A percentile compares a stretch with the other conserved stretches of the same genome.
phyloP scores from a whole-genome alignment of 176 grass and related monocot genomes.

The Chloris gayana region DNA sequence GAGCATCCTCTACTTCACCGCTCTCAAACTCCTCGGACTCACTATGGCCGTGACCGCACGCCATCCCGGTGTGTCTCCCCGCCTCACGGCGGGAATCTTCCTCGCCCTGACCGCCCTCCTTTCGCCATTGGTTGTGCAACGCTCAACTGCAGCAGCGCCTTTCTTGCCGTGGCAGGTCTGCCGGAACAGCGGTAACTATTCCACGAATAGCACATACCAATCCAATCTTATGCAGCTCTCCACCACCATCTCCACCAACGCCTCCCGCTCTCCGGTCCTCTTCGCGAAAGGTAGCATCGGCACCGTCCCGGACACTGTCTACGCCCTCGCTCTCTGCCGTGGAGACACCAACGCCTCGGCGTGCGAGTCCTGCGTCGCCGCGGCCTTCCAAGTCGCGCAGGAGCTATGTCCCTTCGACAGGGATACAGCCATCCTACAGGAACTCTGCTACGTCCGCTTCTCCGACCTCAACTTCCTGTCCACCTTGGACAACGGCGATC shows the following conservation, averaged over 20 bases:
- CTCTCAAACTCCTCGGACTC: too few relatives aligned
- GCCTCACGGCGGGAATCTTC: neutral
- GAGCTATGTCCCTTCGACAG: constrained; percentile 15
- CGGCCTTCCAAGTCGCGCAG: constrained; percentile 17
- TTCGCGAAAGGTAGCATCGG: constrained; percentile 30
- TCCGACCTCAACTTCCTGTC: constrained; percentile 36
- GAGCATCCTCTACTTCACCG: too few relatives aligned
- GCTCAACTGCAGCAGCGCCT: neutral
- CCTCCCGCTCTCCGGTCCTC: neutral
- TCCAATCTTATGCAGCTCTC: constrained; percentile 49
- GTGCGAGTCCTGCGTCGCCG: constrained; percentile 43
- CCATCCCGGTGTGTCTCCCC: neutral
- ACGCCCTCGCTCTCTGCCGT: constrained; percentile 47
- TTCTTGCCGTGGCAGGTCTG: neutral
- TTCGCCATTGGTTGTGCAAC: neutral
- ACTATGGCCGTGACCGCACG: too few relatives aligned
- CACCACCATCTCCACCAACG: constrained; percentile 27
- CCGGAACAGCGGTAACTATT: constrained; percentile 2
- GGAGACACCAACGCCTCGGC: constrained; percentile 30
- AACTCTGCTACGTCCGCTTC: constrained; percentile 32
- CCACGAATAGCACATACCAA: constrained; percentile 28
- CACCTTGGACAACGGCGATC: neutral
- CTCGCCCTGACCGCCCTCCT: neutral
- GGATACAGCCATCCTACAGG: constrained; percentile 32
- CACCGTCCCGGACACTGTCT: constrained; percentile 17